Evolutionary conservation across 805 yeast genomes (phyloP), one percentile per base, ranked within the genome.

Genomic region (Ascoidea tarda): DNA sequence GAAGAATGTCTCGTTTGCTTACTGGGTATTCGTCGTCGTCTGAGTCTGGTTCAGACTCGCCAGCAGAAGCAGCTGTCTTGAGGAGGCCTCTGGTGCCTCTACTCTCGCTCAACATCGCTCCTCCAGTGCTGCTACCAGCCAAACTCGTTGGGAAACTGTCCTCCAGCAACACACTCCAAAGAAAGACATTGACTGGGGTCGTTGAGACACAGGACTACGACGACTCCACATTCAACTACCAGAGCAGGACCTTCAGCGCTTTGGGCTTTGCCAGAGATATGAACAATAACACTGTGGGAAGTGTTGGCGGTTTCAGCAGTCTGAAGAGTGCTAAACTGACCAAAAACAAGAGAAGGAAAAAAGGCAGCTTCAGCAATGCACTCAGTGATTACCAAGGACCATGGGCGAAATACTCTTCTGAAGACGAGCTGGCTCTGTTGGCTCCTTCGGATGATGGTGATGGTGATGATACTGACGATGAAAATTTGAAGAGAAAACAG

Each of bases 381-480:
- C 31, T 48, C 14, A 48, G 33, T 33, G 33, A 33, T 33, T 80
- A 73, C 55, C 59, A 63, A 49, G 87, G 87, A 0, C 85, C 88
- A 0, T 81, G 89, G 88, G 85, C 84, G 0, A 66, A 68, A 38
- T 77, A 72, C 53, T 59, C 63, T 1, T 16, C 12, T 46, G 14
- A 16, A 10, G 16, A 21, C 2, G 28, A 21, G 28, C 2, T 21
- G 28, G 28, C 3, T 21, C 28, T 21, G 28, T 21, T 21, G 28
- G 2, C 28, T 21, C 69, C 67, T 31, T 51, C 54, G 32, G 59
- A 54, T 5, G 57, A 51, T 31, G 52, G n/a, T 3, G 59, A 47
- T 6, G 60, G 53, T 42, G 58, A 52, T 14, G 61, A 54, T 6
- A 59, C 57, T 16, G 63, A 57, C 2, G 63, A 59, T 32, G 52